Percentiles rank a stretch among this genome's conserved stretches.
Evolutionary conservation across 208 protist genomes (phyloP).

Genomic region (Trypanosoma avium): DNA sequence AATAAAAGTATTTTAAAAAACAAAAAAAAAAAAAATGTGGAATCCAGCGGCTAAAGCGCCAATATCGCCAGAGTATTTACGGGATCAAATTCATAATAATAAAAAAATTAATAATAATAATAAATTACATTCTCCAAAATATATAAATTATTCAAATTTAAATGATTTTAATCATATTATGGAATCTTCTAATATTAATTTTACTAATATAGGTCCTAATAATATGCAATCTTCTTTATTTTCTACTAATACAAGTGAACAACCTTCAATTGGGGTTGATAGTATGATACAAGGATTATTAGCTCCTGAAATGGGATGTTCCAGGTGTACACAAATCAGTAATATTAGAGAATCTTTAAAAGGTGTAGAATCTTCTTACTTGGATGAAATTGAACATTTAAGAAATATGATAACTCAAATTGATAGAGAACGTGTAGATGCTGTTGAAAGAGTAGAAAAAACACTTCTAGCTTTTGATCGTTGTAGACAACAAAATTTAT

Average conservation of each 20-base stretch:
- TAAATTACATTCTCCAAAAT: background rate
- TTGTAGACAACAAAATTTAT: constrained; percentile 17
- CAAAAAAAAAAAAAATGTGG: too few relatives aligned
- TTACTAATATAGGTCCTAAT: background rate
- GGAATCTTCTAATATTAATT: constrained; percentile 10
- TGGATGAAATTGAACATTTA: constrained; percentile 23
- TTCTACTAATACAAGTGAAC: background rate
- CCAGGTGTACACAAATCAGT: constrained; percentile 21
- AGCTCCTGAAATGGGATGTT: constrained; percentile 1
- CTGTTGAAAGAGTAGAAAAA: constrained; percentile 18
- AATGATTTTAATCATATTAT: constrained; percentile 21
- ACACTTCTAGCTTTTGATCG: constrained; percentile 25
- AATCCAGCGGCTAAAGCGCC: background rate
- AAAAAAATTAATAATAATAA: background rate
- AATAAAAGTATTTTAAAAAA: too few relatives aligned
- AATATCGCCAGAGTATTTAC: background rate
- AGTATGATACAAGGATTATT: constrained; percentile 4
- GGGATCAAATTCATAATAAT: background rate
- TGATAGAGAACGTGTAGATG: constrained; percentile 26
- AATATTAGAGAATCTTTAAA: constrained; percentile 12
- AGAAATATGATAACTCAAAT: constrained; percentile 16
- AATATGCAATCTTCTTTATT: background rate
- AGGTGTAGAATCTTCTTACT: constrained; percentile 22
- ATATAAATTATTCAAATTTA: too few relatives aligned
- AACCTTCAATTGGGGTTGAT: background rate